A percentile compares a stretch with the other conserved stretches of the same genome.
Conservation (phyloP, 306 rosid genomes). For the Delonix regia region DNA sequence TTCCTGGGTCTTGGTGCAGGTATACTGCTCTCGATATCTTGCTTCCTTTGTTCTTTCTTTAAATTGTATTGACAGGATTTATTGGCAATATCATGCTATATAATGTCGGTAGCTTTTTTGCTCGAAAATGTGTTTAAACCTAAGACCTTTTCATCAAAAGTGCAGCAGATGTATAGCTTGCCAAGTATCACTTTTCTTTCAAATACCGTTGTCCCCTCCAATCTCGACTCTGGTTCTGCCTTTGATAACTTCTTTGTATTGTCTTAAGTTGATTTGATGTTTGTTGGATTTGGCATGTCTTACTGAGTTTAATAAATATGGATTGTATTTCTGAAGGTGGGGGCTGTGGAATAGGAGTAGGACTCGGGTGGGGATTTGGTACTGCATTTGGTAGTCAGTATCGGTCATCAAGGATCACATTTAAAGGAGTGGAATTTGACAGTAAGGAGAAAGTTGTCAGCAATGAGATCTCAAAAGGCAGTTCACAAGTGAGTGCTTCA, state of each 20-base stretch:
- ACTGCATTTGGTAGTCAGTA: constrained; percentile 88
- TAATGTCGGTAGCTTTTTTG: background rate
- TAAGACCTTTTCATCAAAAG: background rate
- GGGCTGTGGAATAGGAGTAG: constrained; percentile 97
- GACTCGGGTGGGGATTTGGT: constrained; percentile 99
- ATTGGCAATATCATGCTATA: constrained; percentile 1
- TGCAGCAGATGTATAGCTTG: background rate
- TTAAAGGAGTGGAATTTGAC: constrained; percentile 73
- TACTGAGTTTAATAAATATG: constrained; percentile 9
- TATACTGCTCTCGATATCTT: constrained; percentile 39
- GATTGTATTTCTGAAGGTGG: constrained; percentile 68
- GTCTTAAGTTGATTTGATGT: background rate
- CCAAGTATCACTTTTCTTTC: background rate
- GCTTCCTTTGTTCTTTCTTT: constrained; percentile 14
- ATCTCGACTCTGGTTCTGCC: background rate
- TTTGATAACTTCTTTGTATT: background rate
- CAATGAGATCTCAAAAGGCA: constrained; percentile 42
- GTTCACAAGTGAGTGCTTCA: constrained; percentile 42
- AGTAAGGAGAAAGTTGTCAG: constrained; percentile 45
- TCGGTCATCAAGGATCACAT: constrained; percentile 67
- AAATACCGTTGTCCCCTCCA: background rate
- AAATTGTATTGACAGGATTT: constrained; percentile 14
- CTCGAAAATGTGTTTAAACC: constrained; percentile 15
- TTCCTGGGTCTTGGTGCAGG: constrained; percentile 93
- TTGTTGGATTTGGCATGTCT: background rate